Conservation (phyloP, 495 filamentous ascomycete genomes). For the Aspergillus baeticus region DNA sequence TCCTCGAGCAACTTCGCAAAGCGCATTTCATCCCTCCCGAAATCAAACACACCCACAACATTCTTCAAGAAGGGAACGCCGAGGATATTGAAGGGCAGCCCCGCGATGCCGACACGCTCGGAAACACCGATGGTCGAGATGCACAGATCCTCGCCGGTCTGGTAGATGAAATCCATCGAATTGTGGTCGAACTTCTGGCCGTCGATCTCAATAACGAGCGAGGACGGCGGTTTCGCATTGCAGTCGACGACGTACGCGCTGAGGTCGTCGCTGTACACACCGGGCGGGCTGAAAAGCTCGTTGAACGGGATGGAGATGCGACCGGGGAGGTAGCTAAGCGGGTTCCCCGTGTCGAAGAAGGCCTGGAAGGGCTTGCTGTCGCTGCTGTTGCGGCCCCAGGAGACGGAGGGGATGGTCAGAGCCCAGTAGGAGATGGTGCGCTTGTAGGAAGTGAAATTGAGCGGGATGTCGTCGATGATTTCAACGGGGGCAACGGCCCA, state of each 20-base stretch:
- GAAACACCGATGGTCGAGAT: slow-evolving; percentile 41
- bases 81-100: slow-evolving; percentile 41
- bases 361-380: slow-evolving; percentile 28
- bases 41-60: slow-evolving; percentile 48
- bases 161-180: slow-evolving; percentile 20
- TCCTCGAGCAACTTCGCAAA: slow-evolving; percentile 21
- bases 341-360: slow-evolving; percentile 71
- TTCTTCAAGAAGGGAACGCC: slow-evolving; percentile 65
- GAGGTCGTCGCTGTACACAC: slow-evolving; percentile 30
- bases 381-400: slow-evolving; percentile 15
- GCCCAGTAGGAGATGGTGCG: slow-evolving; percentile 24
- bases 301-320: slow-evolving; percentile 59
- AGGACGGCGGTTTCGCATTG: slow-evolving; percentile 48
- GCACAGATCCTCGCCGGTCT: slow-evolving; percentile 37
- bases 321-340: slow-evolving; percentile 57
- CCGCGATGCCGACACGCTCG: slow-evolving; percentile 34
- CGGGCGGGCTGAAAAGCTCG: slow-evolving; percentile 56
- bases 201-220: slow-evolving; percentile 37
- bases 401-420: slow-evolving; percentile 14
- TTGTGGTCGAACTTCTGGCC: slow-evolving; percentile 16
- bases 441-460: slow-evolving; percentile 1
- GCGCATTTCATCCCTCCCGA: slow-evolving; percentile 30
- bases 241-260: slow-evolving; percentile 62
- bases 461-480: slow-evolving; percentile 10
- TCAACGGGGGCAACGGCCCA: slow-evolving; percentile 26